A percentile compares a stretch with the other conserved stretches of the same genome.
Evolutionary conservation across 2,329 filamentous ascomycete genomes (phyloP).

Genomic region (Xylariaceae sp.): DNA sequence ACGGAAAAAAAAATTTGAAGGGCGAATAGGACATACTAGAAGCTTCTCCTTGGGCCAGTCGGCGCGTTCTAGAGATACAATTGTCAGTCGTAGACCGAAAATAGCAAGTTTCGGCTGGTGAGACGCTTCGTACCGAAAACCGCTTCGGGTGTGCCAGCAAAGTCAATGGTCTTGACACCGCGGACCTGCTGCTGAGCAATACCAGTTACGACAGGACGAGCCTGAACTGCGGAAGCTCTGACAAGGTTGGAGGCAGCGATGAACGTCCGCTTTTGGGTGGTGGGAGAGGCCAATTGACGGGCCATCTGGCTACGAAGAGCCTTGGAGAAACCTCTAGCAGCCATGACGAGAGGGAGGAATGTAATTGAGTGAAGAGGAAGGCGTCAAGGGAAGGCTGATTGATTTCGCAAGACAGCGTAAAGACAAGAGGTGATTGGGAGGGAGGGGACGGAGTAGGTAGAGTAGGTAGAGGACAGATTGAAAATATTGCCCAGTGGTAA

Average conservation of each 20-base stretch:
- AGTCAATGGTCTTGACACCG: conserved; percentile 98
- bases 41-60: conserved; percentile 99
- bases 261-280: conserved; percentile 57
- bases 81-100: conserved; percentile 26
- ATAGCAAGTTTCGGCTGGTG: not conserved
- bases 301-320: conserved; percentile 58
- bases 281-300: conserved; percentile 57
- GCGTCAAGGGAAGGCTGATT: conserved; percentile 21
- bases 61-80: conserved; percentile 66
- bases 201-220: conserved; percentile 44
- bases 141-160: conserved; percentile 88
- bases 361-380: conserved; percentile 28
- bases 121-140: conserved; percentile 67
- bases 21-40: conserved; percentile 58
- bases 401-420: not conserved
- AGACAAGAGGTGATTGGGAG: not conserved
- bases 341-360: conserved; percentile 54
- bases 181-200: conserved; percentile 59
- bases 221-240: conserved; percentile 45
- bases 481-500: no score
- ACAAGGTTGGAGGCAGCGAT: conserved; percentile 53
- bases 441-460: not conserved
- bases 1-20: not conserved
- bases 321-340: conserved; percentile 68
- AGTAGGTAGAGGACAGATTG: no score